These are phyloP conservation scores for Trichophyton simii DNA, from an alignment of 2,329 filamentous ascomycete species.

Conservation along the genomic window DNA sequence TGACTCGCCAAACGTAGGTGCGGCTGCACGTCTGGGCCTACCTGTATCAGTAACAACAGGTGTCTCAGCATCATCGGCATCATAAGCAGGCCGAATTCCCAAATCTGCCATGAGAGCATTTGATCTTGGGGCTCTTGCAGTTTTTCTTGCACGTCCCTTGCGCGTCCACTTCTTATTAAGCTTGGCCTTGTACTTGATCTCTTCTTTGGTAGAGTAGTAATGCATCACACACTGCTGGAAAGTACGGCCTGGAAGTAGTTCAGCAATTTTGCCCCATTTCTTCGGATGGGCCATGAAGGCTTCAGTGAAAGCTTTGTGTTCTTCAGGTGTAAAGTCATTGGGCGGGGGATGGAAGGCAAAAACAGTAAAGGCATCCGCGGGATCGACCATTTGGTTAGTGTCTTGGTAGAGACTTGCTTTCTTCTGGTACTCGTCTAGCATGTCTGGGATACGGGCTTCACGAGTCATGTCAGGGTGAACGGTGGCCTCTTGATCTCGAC, in stretches of 20 bases:
- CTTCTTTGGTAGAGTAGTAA: constrained; percentile 40
- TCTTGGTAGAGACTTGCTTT: constrained; percentile 34
- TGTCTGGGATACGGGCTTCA: constrained; percentile 38
- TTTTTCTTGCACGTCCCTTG: constrained; percentile 26
- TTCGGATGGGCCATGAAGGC: constrained; percentile 39
- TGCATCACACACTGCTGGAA: constrained; percentile 40
- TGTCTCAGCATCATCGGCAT: constrained; percentile 30
- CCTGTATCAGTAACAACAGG: constrained; percentile 39
- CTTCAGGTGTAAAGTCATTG: constrained; percentile 37
- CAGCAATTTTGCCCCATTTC: constrained; percentile 41
- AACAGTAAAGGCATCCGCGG: constrained; percentile 28
- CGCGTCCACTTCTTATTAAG: constrained; percentile 36
- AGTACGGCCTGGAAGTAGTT: constrained; percentile 33
- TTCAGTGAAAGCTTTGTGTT: constrained; percentile 36
- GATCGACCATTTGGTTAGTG: constrained; percentile 33
- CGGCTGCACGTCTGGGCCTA: constrained; percentile 37
- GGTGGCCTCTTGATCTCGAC: constrained; percentile 32
- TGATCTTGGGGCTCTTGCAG: constrained; percentile 30
- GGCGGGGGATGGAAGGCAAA: constrained; percentile 35
- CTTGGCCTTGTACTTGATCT: constrained; percentile 39
- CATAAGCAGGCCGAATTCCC: constrained; percentile 32
- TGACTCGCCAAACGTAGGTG: constrained; percentile 36
- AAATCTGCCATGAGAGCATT: constrained; percentile 38
- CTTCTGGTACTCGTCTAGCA: constrained; percentile 32
- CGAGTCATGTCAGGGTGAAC: constrained; percentile 33